A percentile compares a stretch with the other conserved stretches of the same genome.
Evolutionary conservation across 345 rosid species (phyloP).

Genomic region (Hibiscus tridactylites): DNA sequence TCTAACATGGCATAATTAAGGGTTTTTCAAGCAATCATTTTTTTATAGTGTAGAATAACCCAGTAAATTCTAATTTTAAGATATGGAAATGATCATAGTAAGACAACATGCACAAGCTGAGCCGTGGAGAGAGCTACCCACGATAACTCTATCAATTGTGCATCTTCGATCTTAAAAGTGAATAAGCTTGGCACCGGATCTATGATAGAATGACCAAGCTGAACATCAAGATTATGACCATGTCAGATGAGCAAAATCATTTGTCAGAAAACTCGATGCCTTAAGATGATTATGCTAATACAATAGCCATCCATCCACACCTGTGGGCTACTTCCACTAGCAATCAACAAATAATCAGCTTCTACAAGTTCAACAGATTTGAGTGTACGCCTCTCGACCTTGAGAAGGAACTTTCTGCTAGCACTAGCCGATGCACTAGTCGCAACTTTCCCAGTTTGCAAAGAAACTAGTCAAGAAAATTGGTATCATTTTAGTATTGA

Average conservation of each 20-base stretch:
- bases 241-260: constrained; percentile 14
- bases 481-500: constrained; percentile 5
- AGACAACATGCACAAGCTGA: neutral
- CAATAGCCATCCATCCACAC: constrained; percentile 24
- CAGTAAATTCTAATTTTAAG: neutral
- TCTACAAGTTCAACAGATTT: constrained; percentile 42
- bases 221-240: constrained; percentile 67
- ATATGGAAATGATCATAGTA: neutral
- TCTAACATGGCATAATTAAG: neutral
- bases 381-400: constrained; percentile 53
- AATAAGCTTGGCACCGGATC: constrained; percentile 87
- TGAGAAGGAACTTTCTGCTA: constrained; percentile 54
- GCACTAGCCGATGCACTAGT: constrained; percentile 36
- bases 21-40: neutral
- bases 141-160: constrained; percentile 51
- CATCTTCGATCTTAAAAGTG: constrained; percentile 74
- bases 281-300: neutral
- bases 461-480: constrained; percentile 41
- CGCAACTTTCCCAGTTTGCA: constrained; percentile 76
- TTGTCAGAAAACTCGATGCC: constrained; percentile 5
- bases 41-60: neutral
- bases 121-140: constrained; percentile 45
- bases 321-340: constrained; percentile 85
- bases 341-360: constrained; percentile 75
- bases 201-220: constrained; percentile 80